Conservation (phyloP, 2,329 filamentous ascomycete genomes). For the Curvularia verruculosa region DNA sequence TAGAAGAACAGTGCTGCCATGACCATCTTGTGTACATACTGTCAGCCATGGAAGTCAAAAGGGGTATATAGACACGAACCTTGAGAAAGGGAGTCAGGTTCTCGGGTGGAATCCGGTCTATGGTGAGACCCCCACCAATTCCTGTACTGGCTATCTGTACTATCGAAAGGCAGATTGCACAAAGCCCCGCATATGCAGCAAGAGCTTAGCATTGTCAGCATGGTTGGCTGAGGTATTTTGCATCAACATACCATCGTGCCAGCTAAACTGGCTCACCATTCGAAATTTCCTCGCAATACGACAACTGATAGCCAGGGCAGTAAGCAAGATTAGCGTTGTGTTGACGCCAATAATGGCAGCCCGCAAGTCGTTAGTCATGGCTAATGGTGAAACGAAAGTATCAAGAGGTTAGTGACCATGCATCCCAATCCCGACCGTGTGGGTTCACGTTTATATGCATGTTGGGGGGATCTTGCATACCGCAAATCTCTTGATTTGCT, state of each 20-base stretch:
- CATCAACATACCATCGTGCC: conserved; percentile 34
- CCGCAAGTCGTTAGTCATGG: conserved; percentile 22
- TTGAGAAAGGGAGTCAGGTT: conserved; percentile 23
- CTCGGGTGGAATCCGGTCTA: conserved; percentile 13
- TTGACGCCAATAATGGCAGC: conserved; percentile 34
- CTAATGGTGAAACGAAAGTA: background rate
- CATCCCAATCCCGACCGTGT: background rate
- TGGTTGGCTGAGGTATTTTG: background rate
- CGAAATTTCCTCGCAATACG: conserved; percentile 31
- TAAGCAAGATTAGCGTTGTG: conserved; percentile 32
- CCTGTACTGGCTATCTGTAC: conserved; percentile 33
- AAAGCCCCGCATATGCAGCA: conserved; percentile 30
- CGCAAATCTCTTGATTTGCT: background rate
- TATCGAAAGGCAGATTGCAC: conserved; percentile 33
- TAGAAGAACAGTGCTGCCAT: conserved; percentile 45
- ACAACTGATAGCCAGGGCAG: conserved; percentile 29
- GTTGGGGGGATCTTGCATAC: background rate
- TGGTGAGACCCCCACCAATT: conserved; percentile 30
- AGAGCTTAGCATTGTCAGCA: conserved; percentile 25
- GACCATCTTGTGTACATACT: conserved; percentile 11
- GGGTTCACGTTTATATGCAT: conserved; percentile 3
- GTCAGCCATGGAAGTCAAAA: background rate
- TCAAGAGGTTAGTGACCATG: background rate
- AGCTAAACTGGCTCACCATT: conserved; percentile 30
- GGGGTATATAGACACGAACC: background rate